phyloP scores from a whole-genome alignment of 2,329 filamentous ascomycete genomes.

The Hirsutella rhossiliensis region DNA sequence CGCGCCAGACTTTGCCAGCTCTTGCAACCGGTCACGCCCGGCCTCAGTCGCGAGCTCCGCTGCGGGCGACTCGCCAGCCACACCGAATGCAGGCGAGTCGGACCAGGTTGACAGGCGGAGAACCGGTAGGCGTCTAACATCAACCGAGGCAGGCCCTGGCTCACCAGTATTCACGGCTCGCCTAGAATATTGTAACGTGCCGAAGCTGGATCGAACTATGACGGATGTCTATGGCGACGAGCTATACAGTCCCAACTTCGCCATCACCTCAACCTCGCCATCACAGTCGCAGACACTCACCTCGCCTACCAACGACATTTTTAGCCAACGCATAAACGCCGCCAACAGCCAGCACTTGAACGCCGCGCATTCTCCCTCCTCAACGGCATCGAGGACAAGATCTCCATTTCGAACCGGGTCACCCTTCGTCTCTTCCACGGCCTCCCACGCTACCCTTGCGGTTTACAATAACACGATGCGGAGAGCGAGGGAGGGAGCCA shows the following conservation, averaged over 20 bases:
- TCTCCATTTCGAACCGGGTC: slow-evolving; percentile 75
- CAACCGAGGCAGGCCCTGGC: background rate
- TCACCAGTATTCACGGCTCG: slow-evolving; percentile 13
- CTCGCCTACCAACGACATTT: slow-evolving; percentile 44
- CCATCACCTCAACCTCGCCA: slow-evolving; percentile 43
- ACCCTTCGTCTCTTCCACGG: slow-evolving; percentile 38
- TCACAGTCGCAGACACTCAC: slow-evolving; percentile 32
- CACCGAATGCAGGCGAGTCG: slow-evolving; percentile 37
- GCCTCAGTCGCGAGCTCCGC: slow-evolving; percentile 46
- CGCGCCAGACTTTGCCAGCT: slow-evolving; percentile 30
- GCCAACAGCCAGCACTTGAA: slow-evolving; percentile 63
- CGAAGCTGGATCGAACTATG: slow-evolving; percentile 76
- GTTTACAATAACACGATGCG: slow-evolving; percentile 38
- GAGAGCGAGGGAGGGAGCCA: slow-evolving; percentile 47
- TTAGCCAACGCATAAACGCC: slow-evolving; percentile 65
- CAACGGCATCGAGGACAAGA: slow-evolving; percentile 45
- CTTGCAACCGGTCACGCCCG: slow-evolving; percentile 33
- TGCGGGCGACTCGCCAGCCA: slow-evolving; percentile 47
- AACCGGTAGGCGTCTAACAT: slow-evolving; percentile 34
- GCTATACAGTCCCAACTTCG: slow-evolving; percentile 62
- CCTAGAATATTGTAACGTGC: slow-evolving; percentile 39
- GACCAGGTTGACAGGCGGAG: slow-evolving; percentile 36
- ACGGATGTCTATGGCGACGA: slow-evolving; percentile 79
- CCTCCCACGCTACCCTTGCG: slow-evolving; percentile 9
- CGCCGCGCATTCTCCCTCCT: slow-evolving; percentile 39